phyloP scores from a whole-genome alignment of 2,329 filamentous ascomycete species.

The Ceratocystis cacaofunesta region DNA sequence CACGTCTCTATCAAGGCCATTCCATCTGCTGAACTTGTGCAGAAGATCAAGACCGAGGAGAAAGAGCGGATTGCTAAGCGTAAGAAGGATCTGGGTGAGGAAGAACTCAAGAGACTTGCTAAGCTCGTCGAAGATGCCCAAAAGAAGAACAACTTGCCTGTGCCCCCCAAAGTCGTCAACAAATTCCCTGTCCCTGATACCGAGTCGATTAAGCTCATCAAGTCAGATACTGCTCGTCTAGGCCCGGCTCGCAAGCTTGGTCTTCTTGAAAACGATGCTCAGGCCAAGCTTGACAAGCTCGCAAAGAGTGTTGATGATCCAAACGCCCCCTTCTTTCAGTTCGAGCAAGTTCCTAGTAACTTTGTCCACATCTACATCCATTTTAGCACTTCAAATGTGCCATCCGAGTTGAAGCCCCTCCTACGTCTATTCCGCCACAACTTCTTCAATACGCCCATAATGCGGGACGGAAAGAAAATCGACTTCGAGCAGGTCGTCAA shows the following conservation, averaged over 20 bases:
- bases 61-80: conserved; percentile 63
- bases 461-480: conserved; percentile 57
- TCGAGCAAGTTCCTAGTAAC: conserved; percentile 83
- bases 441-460: conserved; percentile 86
- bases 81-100: conserved; percentile 63
- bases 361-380: conserved; percentile 78
- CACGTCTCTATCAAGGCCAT: conserved; percentile 81
- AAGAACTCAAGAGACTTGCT: conserved; percentile 61
- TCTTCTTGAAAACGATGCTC: conserved; percentile 49
- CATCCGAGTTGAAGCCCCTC: conserved; percentile 70
- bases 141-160: conserved; percentile 72
- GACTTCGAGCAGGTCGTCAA: conserved; percentile 88
- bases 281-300: conserved; percentile 61
- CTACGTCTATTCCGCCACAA: conserved; percentile 75
- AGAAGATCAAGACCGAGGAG: conserved; percentile 69
- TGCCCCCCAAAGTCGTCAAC: conserved; percentile 68
- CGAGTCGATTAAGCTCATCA: conserved; percentile 88
- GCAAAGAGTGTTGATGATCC: conserved; percentile 13
- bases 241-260: conserved; percentile 64
- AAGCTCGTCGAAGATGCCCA: conserved; percentile 71
- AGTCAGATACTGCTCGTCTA: conserved; percentile 69
- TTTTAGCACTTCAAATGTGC: conserved; percentile 62
- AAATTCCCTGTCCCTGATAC: conserved; percentile 69
- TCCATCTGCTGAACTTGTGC: conserved; percentile 65
- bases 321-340: conserved; percentile 61